Evolutionary conservation across 2,329 filamentous ascomycete genomes (phyloP), one percentile per base, ranked within the genome.

Genomic region (Dactylellina cionopaga): DNA sequence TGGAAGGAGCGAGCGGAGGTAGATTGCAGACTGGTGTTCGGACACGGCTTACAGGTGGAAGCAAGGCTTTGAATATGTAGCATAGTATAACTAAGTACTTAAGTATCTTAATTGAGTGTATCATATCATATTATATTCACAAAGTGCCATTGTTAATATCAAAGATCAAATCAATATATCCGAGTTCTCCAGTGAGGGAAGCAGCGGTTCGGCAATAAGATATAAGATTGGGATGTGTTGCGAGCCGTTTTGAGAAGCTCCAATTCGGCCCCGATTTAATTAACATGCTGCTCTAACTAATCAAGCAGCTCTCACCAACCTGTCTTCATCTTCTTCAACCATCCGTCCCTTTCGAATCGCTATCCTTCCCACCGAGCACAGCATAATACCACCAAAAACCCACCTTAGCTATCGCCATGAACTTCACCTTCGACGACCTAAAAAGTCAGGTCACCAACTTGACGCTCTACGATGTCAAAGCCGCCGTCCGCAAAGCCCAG

Each of bases 401-500:
- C n/a, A n/a, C n/a, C n/a, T n/a, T n/a, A n/a, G n/a, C n/a, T n/a
- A n/a, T n/a, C n/a, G n/a, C n/a, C 31, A 71, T 71, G 66, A 71
- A 71, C 17, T 71, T 71, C 51, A 71, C 49, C 85, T 86, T 96
- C 80, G 90, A 89, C 82, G 91, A 85, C 79, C 82, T 97, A 62
- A 94, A 91, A 81, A 91, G 92, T 78, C 89, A 91, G 82, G 92
- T 96, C 81, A 89, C 89, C 84, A 96, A 95, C 83, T 85, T 97
- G 85, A 91, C 91, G 78, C 86, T 97, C 81, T 97, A 97, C 84
- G 93, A 97, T 82, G 80, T 97, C 83, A 97, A 97, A 84, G 93
- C 93, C 62, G 91, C 92, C 75, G 92, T 97, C 77, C 89, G 93
- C 77, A 96, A 97, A 82, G 91, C 96, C 71, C 93, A 97, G 80